These are phyloP conservation scores for Myriosclerotinia scirpicola DNA, from an alignment of 2,329 filamentous ascomycete species.

Conservation along the genomic window DNA sequence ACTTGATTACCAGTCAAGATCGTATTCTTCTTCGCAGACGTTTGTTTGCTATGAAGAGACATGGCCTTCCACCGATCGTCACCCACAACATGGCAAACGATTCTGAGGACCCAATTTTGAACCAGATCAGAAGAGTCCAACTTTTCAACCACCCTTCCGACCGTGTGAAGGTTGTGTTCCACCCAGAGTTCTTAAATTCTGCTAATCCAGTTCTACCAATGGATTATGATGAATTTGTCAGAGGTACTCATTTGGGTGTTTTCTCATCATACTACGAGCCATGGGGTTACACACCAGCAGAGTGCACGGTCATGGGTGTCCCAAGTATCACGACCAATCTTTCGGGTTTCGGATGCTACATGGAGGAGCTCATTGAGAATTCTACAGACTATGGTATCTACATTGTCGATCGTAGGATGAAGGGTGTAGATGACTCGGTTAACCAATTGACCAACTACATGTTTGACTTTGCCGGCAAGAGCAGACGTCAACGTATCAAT, in stretches of 20 bases:
- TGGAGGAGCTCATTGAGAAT: slow-evolving; percentile 99
- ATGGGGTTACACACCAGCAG: slow-evolving; percentile 97
- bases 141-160: slow-evolving; percentile 95
- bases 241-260: slow-evolving; percentile 91
- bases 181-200: slow-evolving; percentile 95
- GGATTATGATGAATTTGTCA: slow-evolving; percentile 98
- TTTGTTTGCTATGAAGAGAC: slow-evolving; percentile 94
- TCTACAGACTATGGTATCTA: slow-evolving; percentile 98
- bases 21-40: slow-evolving; percentile 88
- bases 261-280: slow-evolving; percentile 99
- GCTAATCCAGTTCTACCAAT: slow-evolving; percentile 92
- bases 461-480: slow-evolving; percentile 93
- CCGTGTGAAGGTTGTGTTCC: slow-evolving; percentile 96
- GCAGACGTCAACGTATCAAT: slow-evolving; percentile 94
- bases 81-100: slow-evolving; percentile 99
- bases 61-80: slow-evolving; percentile 87
- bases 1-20: slow-evolving; percentile 87
- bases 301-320: slow-evolving; percentile 98
- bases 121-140: slow-evolving; percentile 93
- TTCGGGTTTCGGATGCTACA: slow-evolving; percentile 97
- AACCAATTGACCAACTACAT: slow-evolving; percentile 91
- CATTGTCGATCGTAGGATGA: slow-evolving; percentile 92
- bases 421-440: slow-evolving; percentile 95
- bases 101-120: slow-evolving; percentile 86
- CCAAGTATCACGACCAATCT: slow-evolving; percentile 98